Conservation (phyloP, 108 stramenopile species). For the Cyclotella atomus region DNA sequence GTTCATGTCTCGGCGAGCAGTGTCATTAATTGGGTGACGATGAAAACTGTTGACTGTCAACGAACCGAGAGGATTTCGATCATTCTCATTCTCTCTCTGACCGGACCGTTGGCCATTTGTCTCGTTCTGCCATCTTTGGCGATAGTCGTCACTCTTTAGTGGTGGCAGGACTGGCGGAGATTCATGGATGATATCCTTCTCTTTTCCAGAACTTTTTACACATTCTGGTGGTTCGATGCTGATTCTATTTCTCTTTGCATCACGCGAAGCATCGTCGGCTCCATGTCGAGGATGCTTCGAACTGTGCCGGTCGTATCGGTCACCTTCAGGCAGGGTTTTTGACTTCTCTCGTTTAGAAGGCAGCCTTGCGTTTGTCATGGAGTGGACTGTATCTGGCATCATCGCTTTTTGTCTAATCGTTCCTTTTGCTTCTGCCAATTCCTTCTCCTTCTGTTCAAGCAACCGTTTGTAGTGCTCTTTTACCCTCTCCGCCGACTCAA, state of each 20-base stretch:
- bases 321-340: not conserved
- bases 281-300: not conserved
- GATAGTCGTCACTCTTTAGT: not conserved
- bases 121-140: not conserved
- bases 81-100: not conserved
- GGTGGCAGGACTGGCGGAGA: not conserved
- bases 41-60: constrained; percentile 7
- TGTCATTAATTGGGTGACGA: not conserved
- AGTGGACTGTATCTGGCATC: not conserved
- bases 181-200: not conserved
- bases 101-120: not conserved
- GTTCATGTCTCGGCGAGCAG: not conserved
- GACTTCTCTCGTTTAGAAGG: not conserved
- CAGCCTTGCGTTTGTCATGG: not conserved
- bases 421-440: constrained; percentile 18
- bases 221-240: not conserved
- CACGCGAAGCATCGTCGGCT: not conserved
- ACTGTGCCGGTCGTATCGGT: not conserved
- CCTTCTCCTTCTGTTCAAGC: constrained; percentile 11
- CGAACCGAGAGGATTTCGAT: constrained; percentile 14
- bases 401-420: constrained; percentile 14
- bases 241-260: not conserved
- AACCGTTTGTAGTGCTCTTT: constrained; percentile 24
- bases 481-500: constrained; percentile 31
- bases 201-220: not conserved